Evolutionary conservation across 2,329 filamentous ascomycete species (phyloP), one percentile per base, ranked within the genome.

Genomic region (Orbilia brochopaga): DNA sequence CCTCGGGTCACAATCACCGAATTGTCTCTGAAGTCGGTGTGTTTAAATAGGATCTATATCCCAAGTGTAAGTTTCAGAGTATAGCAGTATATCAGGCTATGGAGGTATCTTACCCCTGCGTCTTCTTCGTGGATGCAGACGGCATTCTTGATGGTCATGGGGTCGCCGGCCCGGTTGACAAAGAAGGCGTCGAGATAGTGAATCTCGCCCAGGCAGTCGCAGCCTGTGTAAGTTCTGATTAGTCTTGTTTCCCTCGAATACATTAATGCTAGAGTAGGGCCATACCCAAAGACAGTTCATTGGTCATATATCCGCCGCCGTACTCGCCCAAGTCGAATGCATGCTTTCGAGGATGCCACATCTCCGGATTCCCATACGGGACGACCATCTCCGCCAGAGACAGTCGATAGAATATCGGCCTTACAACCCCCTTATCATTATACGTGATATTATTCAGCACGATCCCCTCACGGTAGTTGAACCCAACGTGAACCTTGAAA

Each of bases 121-220:
- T 97, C 92, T 81, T 97, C 92, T 79, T 97, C 92, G 80, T 97
- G 92, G 75, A 97, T 92, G 79, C 92, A 97, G 75, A 97, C 89
- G 40, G 92, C 92, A 78, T 96, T 96, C 83, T 96, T 93, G 82
- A 96, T 91, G 0, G 87, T 89, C 2, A 87, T 87, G 27, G 90
- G 83, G n/a, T 85, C 85, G 23, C 92, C 92, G 2, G 87, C 85
- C 13, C 87, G 85, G 69, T 91, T 91, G 44, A 92, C 89, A 78
- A 96, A 94, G 10, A 89, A 86, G 1, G 91, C 91, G 76, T 96
- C 91, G 79, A 97, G 87, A 79, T 97, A 97, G 79, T 94, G 90
- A 76, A 97, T 96, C 0, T 88, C 86, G 13, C 91, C 91, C 80
- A 95, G 94, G 84, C 91, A 96, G 80, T 93, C 90, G 76, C 90